Evolutionary conservation across 305 asterid genomes (phyloP).

Genomic region (Vinca major): DNA sequence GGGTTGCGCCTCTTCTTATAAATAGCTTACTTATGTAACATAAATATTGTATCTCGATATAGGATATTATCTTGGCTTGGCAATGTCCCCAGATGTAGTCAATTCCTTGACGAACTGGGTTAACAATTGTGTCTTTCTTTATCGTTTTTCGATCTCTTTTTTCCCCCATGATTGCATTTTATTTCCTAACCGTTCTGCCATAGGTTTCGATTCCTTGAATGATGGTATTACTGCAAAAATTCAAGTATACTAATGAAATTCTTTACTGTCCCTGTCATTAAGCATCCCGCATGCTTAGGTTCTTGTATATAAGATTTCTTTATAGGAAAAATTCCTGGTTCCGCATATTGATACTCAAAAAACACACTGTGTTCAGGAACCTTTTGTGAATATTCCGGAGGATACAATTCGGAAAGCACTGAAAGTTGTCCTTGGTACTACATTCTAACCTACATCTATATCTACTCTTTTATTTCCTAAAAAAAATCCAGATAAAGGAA

Average conservation of each 20-base stretch:
- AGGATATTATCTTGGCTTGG: too few species aligned
- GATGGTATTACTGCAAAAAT: too few species aligned
- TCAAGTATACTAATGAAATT: neutral
- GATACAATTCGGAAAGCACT: conserved; percentile 56
- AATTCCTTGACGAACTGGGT: too few species aligned
- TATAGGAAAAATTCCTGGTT: neutral
- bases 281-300: neutral
- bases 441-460: neutral
- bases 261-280: neutral
- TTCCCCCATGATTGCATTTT: too few species aligned
- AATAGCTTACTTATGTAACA: too few species aligned
- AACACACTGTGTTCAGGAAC: conserved; percentile 34
- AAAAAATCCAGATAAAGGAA: neutral
- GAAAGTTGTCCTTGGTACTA: conserved; percentile 45
- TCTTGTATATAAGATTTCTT: neutral
- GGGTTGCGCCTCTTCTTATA: too few species aligned
- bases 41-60: too few species aligned
- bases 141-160: too few species aligned
- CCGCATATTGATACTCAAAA: neutral
- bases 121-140: too few species aligned
- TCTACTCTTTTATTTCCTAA: neutral
- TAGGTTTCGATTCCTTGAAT: neutral
- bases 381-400: conserved; percentile 63
- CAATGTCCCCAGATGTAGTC: too few species aligned
- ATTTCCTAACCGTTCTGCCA: too few species aligned